Conservation (phyloP, 2,329 filamentous ascomycete genomes). For the Xylariaceae sp. region DNA sequence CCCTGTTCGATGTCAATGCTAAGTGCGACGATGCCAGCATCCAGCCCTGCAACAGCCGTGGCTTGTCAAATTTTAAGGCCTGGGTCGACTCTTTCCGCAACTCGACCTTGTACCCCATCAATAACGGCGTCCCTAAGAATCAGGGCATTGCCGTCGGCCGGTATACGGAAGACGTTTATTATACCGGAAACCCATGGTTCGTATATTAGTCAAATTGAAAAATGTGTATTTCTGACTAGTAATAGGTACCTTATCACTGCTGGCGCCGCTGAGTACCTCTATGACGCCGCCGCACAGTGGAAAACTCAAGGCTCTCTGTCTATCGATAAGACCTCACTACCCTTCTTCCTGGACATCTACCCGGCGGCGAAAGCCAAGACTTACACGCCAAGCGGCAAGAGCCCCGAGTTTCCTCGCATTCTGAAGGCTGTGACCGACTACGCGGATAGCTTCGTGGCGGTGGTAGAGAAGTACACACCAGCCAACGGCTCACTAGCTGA, state of each 20-base stretch:
- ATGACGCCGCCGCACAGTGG: constrained; percentile 63
- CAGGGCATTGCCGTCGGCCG: constrained; percentile 53
- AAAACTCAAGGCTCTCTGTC: constrained; percentile 53
- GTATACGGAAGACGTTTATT: constrained; percentile 60
- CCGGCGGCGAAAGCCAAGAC: constrained; percentile 54
- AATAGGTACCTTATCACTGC: constrained; percentile 57
- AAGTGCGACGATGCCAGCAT: constrained; percentile 60
- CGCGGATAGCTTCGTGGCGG: constrained; percentile 60
- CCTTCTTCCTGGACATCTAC: constrained; percentile 62
- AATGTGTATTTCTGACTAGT: constrained; percentile 4
- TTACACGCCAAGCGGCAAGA: constrained; percentile 49
- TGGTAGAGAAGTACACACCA: constrained; percentile 56
- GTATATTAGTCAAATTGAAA: neutral
- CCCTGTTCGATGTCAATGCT: constrained; percentile 58
- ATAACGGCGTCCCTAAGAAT: constrained; percentile 53
- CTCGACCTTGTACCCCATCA: constrained; percentile 56
- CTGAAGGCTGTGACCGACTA: constrained; percentile 56
- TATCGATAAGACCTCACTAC: constrained; percentile 58
- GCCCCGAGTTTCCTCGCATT: constrained; percentile 49
- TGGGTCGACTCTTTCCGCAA: constrained; percentile 61
- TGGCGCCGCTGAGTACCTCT: constrained; percentile 64
- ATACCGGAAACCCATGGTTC: constrained; percentile 62
- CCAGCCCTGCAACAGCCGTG: constrained; percentile 60
- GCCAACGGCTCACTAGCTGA: constrained; percentile 55
- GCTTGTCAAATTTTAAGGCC: constrained; percentile 62